Base-by-base conservation (phyloP, 1,284 basidiomycete genomes). In the Golubevia sp. region DNA sequence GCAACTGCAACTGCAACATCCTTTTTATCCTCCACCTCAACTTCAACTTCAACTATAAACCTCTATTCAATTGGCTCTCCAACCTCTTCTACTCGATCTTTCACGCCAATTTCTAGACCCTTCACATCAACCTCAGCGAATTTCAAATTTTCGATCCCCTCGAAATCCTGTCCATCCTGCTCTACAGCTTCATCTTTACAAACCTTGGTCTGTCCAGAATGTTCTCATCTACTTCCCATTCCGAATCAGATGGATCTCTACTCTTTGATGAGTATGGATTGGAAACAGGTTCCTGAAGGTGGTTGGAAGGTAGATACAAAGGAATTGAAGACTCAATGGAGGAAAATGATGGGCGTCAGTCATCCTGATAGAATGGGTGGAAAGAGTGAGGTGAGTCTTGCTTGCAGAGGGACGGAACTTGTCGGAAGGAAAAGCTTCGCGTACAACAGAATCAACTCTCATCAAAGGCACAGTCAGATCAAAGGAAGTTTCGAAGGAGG, bases 361-460 rank as follows among this genome's bases (percentile, higher is more conserved):
- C 79, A 82, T 58, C 79, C 79, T 11, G 79, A 82, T 53, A 71
- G 77, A 4, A 77, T 82, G 67, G 70, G 66, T 7, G 62, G 67
- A 25, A 71, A 70, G 8, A 66, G 60, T 20, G 71, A 73, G 24
- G 60, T 64, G 59, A 64, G 62, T 30, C 2, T 3, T 44, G 18
- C 15, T 57, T 44, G n/a, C n/a, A n/a, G n/a, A n/a, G n/a, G n/a
- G n/a, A n/a, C n/a, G n/a, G n/a, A n/a, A n/a, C n/a, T n/a, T n/a
- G n/a, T n/a, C n/a, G n/a, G n/a, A n/a, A n/a, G n/a, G n/a, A n/a
- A n/a, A n/a, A n/a, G n/a, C n/a, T n/a, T n/a, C n/a, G n/a, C n/a
- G n/a, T n/a, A n/a, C n/a, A n/a, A n/a, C 24, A 34, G 21, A 18
- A 13, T 6, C 48, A 11, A 21, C 11, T 25, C 18, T 55, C 18